Evolutionary conservation across 306 rosid genomes (phyloP).

Genomic region (Vicia faba): DNA sequence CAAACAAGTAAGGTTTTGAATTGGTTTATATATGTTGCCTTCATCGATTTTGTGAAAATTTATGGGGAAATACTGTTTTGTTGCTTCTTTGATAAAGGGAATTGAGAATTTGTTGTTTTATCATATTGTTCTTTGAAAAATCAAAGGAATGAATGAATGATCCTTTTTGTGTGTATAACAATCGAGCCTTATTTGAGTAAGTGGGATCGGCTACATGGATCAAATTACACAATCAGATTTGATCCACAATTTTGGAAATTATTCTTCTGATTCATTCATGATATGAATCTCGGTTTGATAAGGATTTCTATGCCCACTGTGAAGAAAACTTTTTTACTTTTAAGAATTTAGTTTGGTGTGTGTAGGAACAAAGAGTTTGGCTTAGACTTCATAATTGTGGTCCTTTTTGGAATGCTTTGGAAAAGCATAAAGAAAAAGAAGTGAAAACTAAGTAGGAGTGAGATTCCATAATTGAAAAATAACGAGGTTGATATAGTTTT

Average conservation of each 20-base stretch:
- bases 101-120: background rate
- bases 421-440: constrained; percentile 37
- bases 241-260: background rate
- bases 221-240: too few species aligned
- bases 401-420: constrained; percentile 23
- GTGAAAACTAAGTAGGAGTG: constrained; percentile 13
- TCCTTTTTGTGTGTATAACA: constrained; percentile 17
- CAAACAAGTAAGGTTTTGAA: background rate
- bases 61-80: background rate
- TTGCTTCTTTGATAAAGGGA: constrained; percentile 13
- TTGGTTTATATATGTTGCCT: background rate
- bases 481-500: background rate
- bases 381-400: constrained; percentile 12
- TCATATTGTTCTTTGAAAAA: background rate
- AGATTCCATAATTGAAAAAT: constrained; percentile 24
- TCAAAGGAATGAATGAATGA: background rate
- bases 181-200: too few species aligned
- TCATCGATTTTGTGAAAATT: background rate
- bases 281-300: background rate
- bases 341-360: background rate
- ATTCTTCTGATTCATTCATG: too few species aligned
- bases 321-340: background rate
- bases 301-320: background rate
- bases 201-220: too few species aligned
- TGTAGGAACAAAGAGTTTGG: background rate